A percentile compares a stretch with the other conserved stretches of the same genome.
Evolutionary conservation across 371 early-diverging fungal genomes (phyloP).

Genomic region (Syncephalis fuscata): DNA sequence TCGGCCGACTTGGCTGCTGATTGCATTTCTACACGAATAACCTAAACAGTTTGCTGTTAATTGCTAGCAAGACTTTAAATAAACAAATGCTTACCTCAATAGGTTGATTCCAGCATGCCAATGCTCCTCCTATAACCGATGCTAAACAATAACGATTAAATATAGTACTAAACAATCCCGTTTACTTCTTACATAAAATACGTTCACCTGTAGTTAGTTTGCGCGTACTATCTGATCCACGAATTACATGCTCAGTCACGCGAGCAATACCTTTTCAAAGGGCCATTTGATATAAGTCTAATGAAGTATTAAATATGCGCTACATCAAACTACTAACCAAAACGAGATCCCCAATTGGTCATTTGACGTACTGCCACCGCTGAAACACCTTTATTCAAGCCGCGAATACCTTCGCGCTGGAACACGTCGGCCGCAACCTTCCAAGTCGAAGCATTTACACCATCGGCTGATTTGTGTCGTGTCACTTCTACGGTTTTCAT

Average conservation of each 20-base stretch:
- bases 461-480: conserved; percentile 61
- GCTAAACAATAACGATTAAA: conserved; percentile 17
- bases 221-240: neutral
- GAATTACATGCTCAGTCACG: conserved; percentile 1
- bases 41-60: conserved; percentile 11
- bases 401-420: conserved; percentile 78
- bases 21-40: conserved; percentile 96
- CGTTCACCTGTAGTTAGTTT: conserved; percentile 1
- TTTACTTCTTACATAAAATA: neutral
- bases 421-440: conserved; percentile 78
- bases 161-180: neutral
- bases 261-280: conserved; percentile 4
- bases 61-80: neutral
- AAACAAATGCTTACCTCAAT: conserved; percentile 2
- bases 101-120: conserved; percentile 81
- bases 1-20: conserved; percentile 65
- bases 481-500: conserved; percentile 99
- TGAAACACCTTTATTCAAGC: conserved; percentile 89
- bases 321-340: conserved; percentile 48
- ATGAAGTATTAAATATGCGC: too few species aligned
- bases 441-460: conserved; percentile 46
- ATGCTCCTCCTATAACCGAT: conserved; percentile 74
- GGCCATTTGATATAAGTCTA: neutral
- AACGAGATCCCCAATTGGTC: conserved; percentile 95
- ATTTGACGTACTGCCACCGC: conserved; percentile 86